Evolutionary conservation across 169 alveolate genomes (phyloP).

Genomic region (Plasmodium knowlesi): DNA sequence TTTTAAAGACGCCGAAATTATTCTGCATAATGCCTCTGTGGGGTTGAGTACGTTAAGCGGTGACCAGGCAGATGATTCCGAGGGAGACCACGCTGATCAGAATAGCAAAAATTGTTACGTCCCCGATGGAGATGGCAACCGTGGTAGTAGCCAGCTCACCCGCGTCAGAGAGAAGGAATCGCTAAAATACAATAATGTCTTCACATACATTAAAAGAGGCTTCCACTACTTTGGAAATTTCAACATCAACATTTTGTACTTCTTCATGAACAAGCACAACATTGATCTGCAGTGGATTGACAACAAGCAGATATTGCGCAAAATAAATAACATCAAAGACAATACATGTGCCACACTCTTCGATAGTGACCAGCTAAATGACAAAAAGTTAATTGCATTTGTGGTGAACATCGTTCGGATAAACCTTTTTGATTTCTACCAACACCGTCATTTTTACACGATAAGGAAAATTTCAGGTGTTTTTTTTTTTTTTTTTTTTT

Average conservation of each 20-base stretch:
- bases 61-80: not conserved
- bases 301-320: conserved; percentile 49
- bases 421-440: conserved; percentile 46
- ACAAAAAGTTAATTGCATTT: conserved; percentile 50
- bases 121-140: not conserved
- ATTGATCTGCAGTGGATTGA: conserved; percentile 68
- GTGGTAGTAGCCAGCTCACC: not conserved
- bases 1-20: conserved; percentile 39
- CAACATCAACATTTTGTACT: conserved; percentile 44
- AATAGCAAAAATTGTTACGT: not conserved
- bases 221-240: conserved; percentile 62
- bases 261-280: conserved; percentile 56
- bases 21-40: not conserved
- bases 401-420: conserved; percentile 60
- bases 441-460: conserved; percentile 70
- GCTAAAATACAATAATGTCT: not conserved
- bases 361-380: conserved; percentile 29
- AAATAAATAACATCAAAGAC: conserved; percentile 19
- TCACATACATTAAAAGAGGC: conserved; percentile 48
- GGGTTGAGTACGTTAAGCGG: not conserved
- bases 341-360: conserved; percentile 8
- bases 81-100: not conserved
- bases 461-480: conserved; percentile 75
- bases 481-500: conserved; percentile 2
- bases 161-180: not conserved